Conservation (phyloP, 2,329 filamentous ascomycete genomes). For the Arthrobotrys entomopaga region DNA sequence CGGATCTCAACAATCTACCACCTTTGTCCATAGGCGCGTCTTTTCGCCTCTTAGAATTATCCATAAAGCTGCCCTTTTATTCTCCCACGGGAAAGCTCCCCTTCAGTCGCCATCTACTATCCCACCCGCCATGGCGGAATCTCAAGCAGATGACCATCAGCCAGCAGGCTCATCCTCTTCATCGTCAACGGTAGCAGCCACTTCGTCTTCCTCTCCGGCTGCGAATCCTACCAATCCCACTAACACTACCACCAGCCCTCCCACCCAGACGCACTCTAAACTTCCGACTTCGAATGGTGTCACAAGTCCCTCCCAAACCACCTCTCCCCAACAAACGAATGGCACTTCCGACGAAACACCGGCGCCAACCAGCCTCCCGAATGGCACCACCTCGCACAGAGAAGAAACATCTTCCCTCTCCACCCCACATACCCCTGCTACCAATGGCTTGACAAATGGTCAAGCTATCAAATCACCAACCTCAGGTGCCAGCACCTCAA, state of each 20-base stretch:
- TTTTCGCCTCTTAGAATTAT: neutral
- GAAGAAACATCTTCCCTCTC: slow-evolving; percentile 26
- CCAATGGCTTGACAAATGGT: slow-evolving; percentile 18
- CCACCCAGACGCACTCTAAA: slow-evolving; percentile 30
- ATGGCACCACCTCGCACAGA: slow-evolving; percentile 23
- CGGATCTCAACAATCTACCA: no score
- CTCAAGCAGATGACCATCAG: slow-evolving; percentile 53
- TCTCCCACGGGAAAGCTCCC: neutral
- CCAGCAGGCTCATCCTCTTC: slow-evolving; percentile 43
- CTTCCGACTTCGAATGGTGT: slow-evolving; percentile 46
- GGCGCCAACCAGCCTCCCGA: neutral
- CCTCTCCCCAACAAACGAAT: slow-evolving; percentile 23
- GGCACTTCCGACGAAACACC: slow-evolving; percentile 30
- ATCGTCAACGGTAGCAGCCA: slow-evolving; percentile 10
- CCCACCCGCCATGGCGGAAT: slow-evolving; percentile 50
- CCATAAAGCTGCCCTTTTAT: neutral
- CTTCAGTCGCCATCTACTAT: neutral
- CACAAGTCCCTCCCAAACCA: slow-evolving; percentile 28
- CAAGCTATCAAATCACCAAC: slow-evolving; percentile 20
- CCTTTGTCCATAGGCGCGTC: no score
- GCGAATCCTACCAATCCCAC: slow-evolving; percentile 18
- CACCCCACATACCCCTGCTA: neutral
- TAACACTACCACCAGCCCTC: slow-evolving; percentile 12
- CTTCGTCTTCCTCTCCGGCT: slow-evolving; percentile 25
- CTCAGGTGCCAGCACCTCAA: neutral